Percentiles rank a stretch among this genome's conserved stretches.
These are phyloP conservation scores for Coccinonectria pachysandricola DNA, from an alignment of 2,329 filamentous ascomycete species.

Conservation along the genomic window DNA sequence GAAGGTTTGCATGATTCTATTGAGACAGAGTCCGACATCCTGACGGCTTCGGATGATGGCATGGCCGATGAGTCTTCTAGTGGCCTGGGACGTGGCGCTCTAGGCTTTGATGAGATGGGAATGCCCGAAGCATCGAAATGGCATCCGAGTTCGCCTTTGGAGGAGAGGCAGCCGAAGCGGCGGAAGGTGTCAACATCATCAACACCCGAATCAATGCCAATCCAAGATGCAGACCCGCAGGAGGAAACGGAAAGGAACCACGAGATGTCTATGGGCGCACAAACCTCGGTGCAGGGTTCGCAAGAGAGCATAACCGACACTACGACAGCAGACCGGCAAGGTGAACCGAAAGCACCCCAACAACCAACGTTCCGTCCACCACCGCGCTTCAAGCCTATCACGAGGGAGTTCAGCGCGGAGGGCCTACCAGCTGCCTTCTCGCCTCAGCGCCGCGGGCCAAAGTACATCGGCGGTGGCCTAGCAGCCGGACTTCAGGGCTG, in stretches of 20 bases:
- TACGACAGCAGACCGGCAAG: slow-evolving; percentile 6
- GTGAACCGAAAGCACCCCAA: slow-evolving; percentile 11
- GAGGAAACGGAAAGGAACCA: too few relatives aligned
- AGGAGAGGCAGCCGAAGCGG: neutral
- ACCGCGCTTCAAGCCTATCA: slow-evolving; percentile 29
- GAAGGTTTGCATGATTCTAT: slow-evolving; percentile 16
- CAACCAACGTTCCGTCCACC: slow-evolving; percentile 29
- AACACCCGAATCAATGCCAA: too few relatives aligned
- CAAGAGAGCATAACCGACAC: slow-evolving; percentile 5
- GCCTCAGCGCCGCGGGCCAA: slow-evolving; percentile 25
- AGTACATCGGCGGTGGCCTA: slow-evolving; percentile 27
- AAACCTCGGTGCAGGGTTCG: too few relatives aligned
- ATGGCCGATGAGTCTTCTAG: slow-evolving; percentile 2
- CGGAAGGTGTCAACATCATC: neutral
- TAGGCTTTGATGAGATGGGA: neutral
- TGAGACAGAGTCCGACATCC: slow-evolving; percentile 19
- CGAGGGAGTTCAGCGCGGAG: slow-evolving; percentile 12
- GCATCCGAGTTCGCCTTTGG: neutral
- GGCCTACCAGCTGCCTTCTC: slow-evolving; percentile 23
- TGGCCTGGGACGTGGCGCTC: neutral
- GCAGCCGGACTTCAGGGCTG: slow-evolving; percentile 30
- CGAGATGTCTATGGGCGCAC: too few relatives aligned
- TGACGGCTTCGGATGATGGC: slow-evolving; percentile 8
- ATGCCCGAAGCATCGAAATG: too few relatives aligned
- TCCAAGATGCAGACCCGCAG: too few relatives aligned